These are phyloP conservation scores for Malassezia sympodialis DNA, from an alignment of 1,284 basidiomycete species.

Conservation along the genomic window DNA sequence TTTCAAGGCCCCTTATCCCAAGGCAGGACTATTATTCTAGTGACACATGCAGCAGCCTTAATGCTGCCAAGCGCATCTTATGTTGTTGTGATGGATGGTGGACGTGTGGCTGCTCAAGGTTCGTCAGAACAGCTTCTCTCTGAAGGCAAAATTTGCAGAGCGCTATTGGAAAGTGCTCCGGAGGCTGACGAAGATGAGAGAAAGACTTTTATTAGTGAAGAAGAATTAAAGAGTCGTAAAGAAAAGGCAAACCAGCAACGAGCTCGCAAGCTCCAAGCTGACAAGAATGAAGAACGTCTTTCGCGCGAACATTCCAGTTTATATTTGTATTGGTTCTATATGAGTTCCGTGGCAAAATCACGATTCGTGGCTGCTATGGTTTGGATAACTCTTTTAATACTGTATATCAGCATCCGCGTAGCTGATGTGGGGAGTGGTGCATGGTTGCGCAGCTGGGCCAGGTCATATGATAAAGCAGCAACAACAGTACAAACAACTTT, in stretches of 20 bases:
- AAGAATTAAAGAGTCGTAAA: slow-evolving; percentile 27
- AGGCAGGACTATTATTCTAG: slow-evolving; percentile 65
- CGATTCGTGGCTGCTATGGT: background rate
- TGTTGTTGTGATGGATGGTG: slow-evolving; percentile 63
- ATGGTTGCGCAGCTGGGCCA: slow-evolving; percentile 42
- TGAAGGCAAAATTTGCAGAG: background rate
- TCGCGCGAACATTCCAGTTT: slow-evolving; percentile 32
- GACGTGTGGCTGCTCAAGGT: slow-evolving; percentile 62
- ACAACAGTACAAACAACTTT: background rate
- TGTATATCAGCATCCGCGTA: slow-evolving; percentile 29
- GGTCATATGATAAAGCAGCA: slow-evolving; percentile 26
- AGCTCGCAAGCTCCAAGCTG: slow-evolving; percentile 16
- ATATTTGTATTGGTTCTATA: slow-evolving; percentile 37
- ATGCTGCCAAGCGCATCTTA: slow-evolving; percentile 62
- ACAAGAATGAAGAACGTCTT: slow-evolving; percentile 43
- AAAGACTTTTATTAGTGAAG: slow-evolving; percentile 16
- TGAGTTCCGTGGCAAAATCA: slow-evolving; percentile 21
- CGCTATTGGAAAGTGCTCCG: background rate
- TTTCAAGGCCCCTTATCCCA: slow-evolving; percentile 59
- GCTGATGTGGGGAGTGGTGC: slow-evolving; percentile 36
- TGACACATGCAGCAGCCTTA: slow-evolving; percentile 74
- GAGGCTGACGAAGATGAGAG: slow-evolving; percentile 4
- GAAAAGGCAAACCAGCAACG: slow-evolving; percentile 22
- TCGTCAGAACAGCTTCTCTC: slow-evolving; percentile 53
- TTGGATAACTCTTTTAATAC: slow-evolving; percentile 28